A percentile compares a stretch with the other conserved stretches of the same genome.
Conservation (phyloP, 805 yeast species). For the Lipomyces chichibuensis region DNA sequence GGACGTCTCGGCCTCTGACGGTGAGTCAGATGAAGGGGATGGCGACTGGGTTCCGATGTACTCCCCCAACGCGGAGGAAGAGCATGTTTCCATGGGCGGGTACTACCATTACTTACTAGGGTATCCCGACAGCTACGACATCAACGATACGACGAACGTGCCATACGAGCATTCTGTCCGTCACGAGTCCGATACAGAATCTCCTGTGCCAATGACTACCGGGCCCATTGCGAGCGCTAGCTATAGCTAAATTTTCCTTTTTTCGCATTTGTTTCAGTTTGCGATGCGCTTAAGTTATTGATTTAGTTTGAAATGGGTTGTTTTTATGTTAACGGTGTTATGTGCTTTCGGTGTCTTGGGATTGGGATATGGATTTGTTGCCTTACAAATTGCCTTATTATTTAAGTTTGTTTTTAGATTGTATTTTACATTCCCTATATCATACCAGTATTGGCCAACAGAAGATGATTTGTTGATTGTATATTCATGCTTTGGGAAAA, state of each 20-base stretch:
- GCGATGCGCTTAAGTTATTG: background rate
- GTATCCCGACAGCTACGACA: slow-evolving; percentile 10
- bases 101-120: slow-evolving; percentile 20
- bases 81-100: slow-evolving; percentile 28
- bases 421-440: background rate
- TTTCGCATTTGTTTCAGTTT: background rate
- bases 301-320: background rate
- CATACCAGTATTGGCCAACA: background rate
- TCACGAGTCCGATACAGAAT: background rate
- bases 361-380: background rate
- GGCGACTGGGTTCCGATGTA: slow-evolving; percentile 32
- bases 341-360: background rate
- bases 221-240: background rate
- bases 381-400: slow-evolving; percentile 1
- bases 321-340: background rate
- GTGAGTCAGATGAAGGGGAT: slow-evolving; percentile 4
- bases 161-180: slow-evolving; percentile 25
- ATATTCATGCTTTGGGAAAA: background rate
- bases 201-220: background rate
- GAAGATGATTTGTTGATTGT: background rate
- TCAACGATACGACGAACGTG: slow-evolving; percentile 12
- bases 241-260: background rate
- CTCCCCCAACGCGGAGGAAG: slow-evolving; percentile 27
- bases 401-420: background rate
- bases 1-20: background rate